Evolutionary conservation across 1,284 basidiomycete species (phyloP), one percentile per base, ranked within the genome.

Genomic region (Cryptococcus floricola): DNA sequence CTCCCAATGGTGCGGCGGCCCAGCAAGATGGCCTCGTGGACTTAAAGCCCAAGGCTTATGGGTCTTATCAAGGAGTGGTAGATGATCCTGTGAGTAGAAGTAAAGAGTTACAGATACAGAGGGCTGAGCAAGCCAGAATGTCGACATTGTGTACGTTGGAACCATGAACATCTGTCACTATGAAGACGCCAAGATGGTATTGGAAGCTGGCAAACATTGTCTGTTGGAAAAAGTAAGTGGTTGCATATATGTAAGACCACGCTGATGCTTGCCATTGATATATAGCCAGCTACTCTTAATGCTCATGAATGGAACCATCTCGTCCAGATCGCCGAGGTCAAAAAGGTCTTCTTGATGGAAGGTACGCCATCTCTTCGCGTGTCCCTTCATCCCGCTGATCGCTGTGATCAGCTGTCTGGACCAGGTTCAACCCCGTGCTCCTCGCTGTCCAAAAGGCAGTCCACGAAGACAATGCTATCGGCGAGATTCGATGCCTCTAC

Each of bases 81-180:
- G 55, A 65, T 5, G 72, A 80, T 60, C 54, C 70, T 5, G 71
- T 73, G 37, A 42, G 69, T 60, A 1, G 1, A 19, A 19, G 12
- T 34, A 45, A 42, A 28, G 37, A 42, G 16, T 16, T 3, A 19
- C 27, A 48, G 34, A 16, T 31, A 46, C 19, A 10, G 13, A 23
- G 25, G 25, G 34, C 23, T 57, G 16, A 9, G 18, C 10, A 16
- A n/a, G 18, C 13, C 25, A 74, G 64, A 65, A 80, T 41, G 74
- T 81, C 23, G 64, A 80, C 48, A 76, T 77, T 42, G 69, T 81
- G 39, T 82, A 81, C 68, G 65, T 81, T 44, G 80, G 79, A 18
- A 79, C 80, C 1, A 78, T 79, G 23, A 78, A 81, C 52, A 69
- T 74, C 2, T 68, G 68, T 39, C 80, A 81, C 63, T 80, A 78